Percentiles rank a stretch among this genome's conserved stretches.
phyloP scores from a whole-genome alignment of 345 rosid genomes.

The Citrus trifoliata region DNA sequence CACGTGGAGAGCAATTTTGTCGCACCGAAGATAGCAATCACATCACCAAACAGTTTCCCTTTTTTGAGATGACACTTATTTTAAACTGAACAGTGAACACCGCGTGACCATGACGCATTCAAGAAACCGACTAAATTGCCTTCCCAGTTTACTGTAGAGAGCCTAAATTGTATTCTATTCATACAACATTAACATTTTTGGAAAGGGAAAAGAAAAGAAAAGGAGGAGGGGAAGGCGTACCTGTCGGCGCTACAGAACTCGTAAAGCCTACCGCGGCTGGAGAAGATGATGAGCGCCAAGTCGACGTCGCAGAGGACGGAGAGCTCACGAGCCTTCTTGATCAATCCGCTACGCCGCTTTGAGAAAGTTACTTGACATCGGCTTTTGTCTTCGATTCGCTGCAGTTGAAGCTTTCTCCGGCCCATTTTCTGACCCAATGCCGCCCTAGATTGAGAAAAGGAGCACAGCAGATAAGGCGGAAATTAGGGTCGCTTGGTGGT shows the following conservation, averaged over 20 bases:
- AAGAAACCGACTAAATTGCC: too few relatives aligned
- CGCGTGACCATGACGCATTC: too few relatives aligned
- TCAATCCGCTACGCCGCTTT: conserved; percentile 61
- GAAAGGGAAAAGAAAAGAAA: too few relatives aligned
- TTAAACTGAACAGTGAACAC: too few relatives aligned
- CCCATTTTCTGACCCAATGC: conserved; percentile 30
- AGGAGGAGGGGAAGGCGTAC: conserved; percentile 21
- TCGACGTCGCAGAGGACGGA: conserved; percentile 68
- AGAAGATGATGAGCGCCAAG: conserved; percentile 53
- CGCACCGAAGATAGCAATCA: too few relatives aligned
- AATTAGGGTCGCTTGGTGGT: not conserved
- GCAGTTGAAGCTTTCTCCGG: conserved; percentile 57
- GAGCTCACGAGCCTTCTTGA: conserved; percentile 67
- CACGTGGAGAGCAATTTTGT: too few relatives aligned
- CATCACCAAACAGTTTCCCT: too few relatives aligned
- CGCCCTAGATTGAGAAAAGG: not conserved
- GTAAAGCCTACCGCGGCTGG: conserved; percentile 49
- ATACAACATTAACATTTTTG: too few relatives aligned
- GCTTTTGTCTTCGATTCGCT: conserved; percentile 61
- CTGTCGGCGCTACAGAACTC: conserved; percentile 41
- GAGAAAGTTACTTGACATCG: conserved; percentile 69
- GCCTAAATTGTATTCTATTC: too few relatives aligned
- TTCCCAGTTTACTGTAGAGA: too few relatives aligned
- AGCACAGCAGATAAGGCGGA: not conserved
- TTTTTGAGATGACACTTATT: too few relatives aligned